Base-by-base conservation (phyloP, 2,329 filamentous ascomycete genomes). In the Colletotrichum sublineola region DNA sequence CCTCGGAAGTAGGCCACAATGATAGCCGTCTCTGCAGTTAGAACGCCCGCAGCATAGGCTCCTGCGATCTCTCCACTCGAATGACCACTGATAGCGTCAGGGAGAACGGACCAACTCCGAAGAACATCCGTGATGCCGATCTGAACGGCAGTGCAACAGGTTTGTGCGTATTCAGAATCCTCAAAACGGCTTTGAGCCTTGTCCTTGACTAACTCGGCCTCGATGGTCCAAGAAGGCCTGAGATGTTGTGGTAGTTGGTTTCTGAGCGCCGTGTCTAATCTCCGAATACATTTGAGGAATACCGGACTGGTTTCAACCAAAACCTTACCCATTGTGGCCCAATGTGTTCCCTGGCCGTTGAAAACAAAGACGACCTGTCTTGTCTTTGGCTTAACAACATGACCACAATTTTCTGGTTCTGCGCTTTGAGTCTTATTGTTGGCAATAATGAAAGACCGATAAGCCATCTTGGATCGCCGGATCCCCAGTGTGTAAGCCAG, bases 21-120 rank as follows among this genome's bases (percentile, higher is more conserved):
- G 61, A 85, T 81, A 5, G 84, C 83, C 7, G 80, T 79, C 15
- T 77, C 68, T 1, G 78, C 74, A 0, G 80, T 77, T 4, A 86
- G 69, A 2, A 75, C 68, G 2, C 83, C 82, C 1, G 80, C 78
- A 0, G 83, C 82, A 64, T 85, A 85, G 1, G 84, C 83, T 2
- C 83, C 85, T 0, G 80, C 84, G 36, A 86, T 84, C 74, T 86
- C 85, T 0, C 85, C 50, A 9, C 50, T 53, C 1, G 50, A 53
- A 31, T 53, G 50, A 5, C 50, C 50, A 6, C 2, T 31, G 0
- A 53, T 3, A 15, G 14, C 50, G 5, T 53, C 50, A 6, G 50
- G 50, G 5, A 15, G 1, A 5, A 53, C 50, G 1, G 12, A 6
- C 50, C 50, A 53, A 4, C 50, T 53, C 1, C 50, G 50, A 4